Evolutionary conservation across 116 monocot species (phyloP).

Genomic region (Posidonia oceanica): DNA sequence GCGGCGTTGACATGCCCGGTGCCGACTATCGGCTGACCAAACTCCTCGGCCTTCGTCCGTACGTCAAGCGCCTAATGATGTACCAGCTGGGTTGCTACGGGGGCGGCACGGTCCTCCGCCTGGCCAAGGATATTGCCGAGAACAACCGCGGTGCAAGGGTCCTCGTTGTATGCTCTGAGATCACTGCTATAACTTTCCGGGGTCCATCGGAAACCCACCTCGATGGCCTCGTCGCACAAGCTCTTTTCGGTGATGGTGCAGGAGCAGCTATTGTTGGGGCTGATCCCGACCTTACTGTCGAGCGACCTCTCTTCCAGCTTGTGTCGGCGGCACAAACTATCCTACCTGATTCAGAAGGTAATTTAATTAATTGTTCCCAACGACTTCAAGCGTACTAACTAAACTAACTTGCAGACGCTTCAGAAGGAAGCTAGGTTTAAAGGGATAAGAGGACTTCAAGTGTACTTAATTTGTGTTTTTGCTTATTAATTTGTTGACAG

Average conservation of each 20-base stretch:
- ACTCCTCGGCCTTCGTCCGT: conserved; percentile 38
- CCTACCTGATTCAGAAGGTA: conserved; percentile 10
- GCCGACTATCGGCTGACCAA: conserved; percentile 45
- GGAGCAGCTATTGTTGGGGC: conserved; percentile 22
- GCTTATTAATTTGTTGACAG: background rate
- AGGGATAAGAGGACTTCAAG: too few relatives aligned
- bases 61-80: conserved; percentile 46
- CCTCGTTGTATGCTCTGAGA: conserved; percentile 27
- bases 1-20: conserved; percentile 51
- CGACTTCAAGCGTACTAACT: too few relatives aligned
- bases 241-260: conserved; percentile 31
- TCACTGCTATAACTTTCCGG: conserved; percentile 15
- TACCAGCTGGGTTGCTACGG: conserved; percentile 62
- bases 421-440: too few relatives aligned
- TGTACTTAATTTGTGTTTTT: too few relatives aligned
- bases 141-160: conserved; percentile 42
- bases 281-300: conserved; percentile 9
- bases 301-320: conserved; percentile 20
- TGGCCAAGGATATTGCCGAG: conserved; percentile 59
- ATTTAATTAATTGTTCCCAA: too few relatives aligned
- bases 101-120: conserved; percentile 46
- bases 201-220: conserved; percentile 21
- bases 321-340: conserved; percentile 15
- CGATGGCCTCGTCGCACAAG: conserved; percentile 20
- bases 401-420: too few relatives aligned